These are phyloP conservation scores for Cutaneotrichosporon cavernicola DNA, from an alignment of 1,284 basidiomycete species.

Conservation along the genomic window DNA sequence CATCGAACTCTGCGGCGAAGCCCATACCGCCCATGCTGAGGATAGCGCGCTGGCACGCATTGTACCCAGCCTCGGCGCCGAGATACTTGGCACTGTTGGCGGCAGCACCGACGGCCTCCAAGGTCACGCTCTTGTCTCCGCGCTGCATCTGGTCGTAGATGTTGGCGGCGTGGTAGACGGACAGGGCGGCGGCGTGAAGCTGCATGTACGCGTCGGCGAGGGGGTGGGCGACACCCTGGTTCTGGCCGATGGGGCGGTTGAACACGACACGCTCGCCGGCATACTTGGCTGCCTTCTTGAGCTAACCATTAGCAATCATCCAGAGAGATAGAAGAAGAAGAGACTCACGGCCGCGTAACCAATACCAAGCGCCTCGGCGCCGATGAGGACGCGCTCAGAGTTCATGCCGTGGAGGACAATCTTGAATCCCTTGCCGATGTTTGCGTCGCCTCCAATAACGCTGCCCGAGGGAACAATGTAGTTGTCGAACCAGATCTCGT, in stretches of 20 bases:
- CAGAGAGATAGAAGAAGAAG: not conserved
- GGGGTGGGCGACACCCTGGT: conserved; percentile 30
- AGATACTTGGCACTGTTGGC: conserved; percentile 26
- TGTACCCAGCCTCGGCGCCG: conserved; percentile 25
- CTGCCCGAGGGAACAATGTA: conserved; percentile 20
- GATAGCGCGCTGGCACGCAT: conserved; percentile 23
- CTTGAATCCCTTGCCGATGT: conserved; percentile 52
- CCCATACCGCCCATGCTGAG: conserved; percentile 26
- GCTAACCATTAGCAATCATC: not conserved
- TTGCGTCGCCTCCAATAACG: conserved; percentile 20
- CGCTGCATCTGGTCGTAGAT: conserved; percentile 22
- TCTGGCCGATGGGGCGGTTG: conserved; percentile 24
- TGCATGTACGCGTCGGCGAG: conserved; percentile 28
- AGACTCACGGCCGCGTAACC: conserved; percentile 21
- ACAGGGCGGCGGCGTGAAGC: conserved; percentile 21
- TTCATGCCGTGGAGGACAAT: conserved; percentile 47
- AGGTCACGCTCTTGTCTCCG: conserved; percentile 16
- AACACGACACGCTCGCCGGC: conserved; percentile 26
- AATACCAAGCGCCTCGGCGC: conserved; percentile 53
- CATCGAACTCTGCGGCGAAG: conserved; percentile 25
- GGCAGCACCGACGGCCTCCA: conserved; percentile 20
- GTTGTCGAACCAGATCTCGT: conserved; percentile 28
- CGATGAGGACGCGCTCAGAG: conserved; percentile 54
- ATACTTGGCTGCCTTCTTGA: conserved; percentile 19
- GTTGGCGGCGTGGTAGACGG: conserved; percentile 25